These are phyloP conservation scores for Pugionium cornutum DNA, from an alignment of 345 rosid species.

Conservation along the genomic window DNA sequence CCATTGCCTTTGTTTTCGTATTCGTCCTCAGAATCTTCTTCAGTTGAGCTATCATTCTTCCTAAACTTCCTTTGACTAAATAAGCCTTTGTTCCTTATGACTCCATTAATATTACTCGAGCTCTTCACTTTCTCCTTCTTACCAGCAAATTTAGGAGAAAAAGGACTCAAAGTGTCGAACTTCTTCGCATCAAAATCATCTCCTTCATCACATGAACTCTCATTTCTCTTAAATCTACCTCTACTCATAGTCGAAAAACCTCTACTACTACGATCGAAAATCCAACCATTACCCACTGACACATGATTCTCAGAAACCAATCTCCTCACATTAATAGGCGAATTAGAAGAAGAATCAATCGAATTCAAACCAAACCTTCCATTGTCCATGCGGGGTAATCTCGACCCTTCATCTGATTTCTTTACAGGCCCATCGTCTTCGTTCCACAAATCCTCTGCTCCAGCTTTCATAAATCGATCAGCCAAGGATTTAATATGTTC, in stretches of 20 bases:
- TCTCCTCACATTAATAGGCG: slow-evolving; percentile 58
- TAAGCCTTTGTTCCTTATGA: slow-evolving; percentile 34
- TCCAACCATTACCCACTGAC: slow-evolving; percentile 15
- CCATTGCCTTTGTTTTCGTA: slow-evolving; percentile 37
- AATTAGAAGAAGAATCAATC: slow-evolving; percentile 21
- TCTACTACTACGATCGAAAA: slow-evolving; percentile 29
- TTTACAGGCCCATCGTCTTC: slow-evolving; percentile 73
- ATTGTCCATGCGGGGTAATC: slow-evolving; percentile 21
- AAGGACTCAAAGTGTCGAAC: slow-evolving; percentile 33
- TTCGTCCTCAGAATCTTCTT: slow-evolving; percentile 53
- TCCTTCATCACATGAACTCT: slow-evolving; percentile 47
- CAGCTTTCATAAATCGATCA: slow-evolving; percentile 83
- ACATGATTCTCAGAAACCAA: slow-evolving; percentile 36
- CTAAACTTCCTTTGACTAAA: slow-evolving; percentile 44
- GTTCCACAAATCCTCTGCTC: slow-evolving; percentile 95
- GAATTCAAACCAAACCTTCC: slow-evolving; percentile 39
- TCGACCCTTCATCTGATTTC: slow-evolving; percentile 35
- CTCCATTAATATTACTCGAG: slow-evolving; percentile 29
- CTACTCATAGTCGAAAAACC: slow-evolving; percentile 53
- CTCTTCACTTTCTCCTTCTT: slow-evolving; percentile 35
- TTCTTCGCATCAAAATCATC: slow-evolving; percentile 29
- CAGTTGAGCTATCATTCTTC: slow-evolving; percentile 62
- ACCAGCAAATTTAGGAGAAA: slow-evolving; percentile 29
- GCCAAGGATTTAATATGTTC: slow-evolving; percentile 76
- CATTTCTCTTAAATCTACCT: slow-evolving; percentile 46